phyloP scores from a whole-genome alignment of 2,329 filamentous ascomycete species.

The Cordyceps cateniannulata region DNA sequence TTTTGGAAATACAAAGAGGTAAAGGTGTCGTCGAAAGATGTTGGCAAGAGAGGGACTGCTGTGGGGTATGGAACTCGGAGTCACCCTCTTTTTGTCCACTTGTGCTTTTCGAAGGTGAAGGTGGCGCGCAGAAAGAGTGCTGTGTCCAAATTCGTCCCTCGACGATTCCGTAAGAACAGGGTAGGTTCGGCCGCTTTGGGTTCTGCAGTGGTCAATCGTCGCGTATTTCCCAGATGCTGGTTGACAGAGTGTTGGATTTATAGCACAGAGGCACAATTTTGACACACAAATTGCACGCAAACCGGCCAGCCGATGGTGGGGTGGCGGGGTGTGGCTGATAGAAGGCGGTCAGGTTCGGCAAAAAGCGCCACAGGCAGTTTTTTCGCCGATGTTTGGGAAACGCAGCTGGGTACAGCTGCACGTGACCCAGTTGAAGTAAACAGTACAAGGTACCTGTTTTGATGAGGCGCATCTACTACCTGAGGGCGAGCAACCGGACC shows the following conservation, averaged over 20 bases:
- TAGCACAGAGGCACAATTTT: conserved; percentile 31
- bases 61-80: conserved; percentile 10
- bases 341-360: conserved; percentile 26
- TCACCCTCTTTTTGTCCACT: conserved; percentile 9
- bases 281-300: conserved; percentile 31
- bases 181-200: neutral
- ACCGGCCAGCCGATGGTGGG: conserved; percentile 31
- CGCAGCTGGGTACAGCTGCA: conserved; percentile 22
- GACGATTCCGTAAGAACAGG: conserved; percentile 13
- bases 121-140: neutral
- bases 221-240: conserved; percentile 1
- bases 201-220: conserved; percentile 4
- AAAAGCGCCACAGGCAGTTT: conserved; percentile 17
- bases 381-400: neutral
- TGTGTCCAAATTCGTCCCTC: neutral
- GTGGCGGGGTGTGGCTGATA: conserved; percentile 32
- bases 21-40: conserved; percentile 13
- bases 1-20: neutral
- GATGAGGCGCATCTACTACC: neutral
- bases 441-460: conserved; percentile 21
- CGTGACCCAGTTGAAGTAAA: conserved; percentile 32
- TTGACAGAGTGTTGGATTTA: conserved; percentile 1
- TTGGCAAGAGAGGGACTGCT: conserved; percentile 9
- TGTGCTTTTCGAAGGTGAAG: neutral
- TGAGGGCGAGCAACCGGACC: neutral